Evolutionary conservation across 129 eudicot genomes (phyloP).

Genomic region (Apium graveolens): DNA sequence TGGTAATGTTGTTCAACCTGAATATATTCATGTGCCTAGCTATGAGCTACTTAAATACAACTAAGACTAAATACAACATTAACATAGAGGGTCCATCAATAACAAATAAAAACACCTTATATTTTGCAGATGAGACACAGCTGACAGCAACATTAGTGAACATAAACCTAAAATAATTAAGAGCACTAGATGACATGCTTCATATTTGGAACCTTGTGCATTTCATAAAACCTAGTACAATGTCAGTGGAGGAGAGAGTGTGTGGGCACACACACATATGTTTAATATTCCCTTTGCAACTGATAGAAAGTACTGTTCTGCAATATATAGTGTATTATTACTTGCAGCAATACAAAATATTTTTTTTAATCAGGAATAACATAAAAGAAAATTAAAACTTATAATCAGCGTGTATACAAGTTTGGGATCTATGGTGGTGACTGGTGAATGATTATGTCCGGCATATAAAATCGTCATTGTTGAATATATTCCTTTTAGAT

Average conservation of each 20-base stretch:
- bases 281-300: background rate
- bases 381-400: background rate
- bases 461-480: background rate
- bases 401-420: background rate
- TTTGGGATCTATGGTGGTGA: background rate
- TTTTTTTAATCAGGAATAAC: background rate
- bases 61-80: too few species aligned
- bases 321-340: background rate
- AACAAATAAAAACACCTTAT: too few species aligned
- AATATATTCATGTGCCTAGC: background rate
- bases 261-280: too few species aligned
- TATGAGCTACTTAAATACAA: background rate
- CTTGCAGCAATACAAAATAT: background rate
- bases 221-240: background rate
- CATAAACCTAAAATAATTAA: too few species aligned
- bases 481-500: background rate
- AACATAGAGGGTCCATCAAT: too few species aligned
- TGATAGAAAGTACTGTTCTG: background rate
- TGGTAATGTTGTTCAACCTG: background rate
- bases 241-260: background rate
- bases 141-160: too few species aligned
- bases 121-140: too few species aligned
- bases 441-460: background rate
- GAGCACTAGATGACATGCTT: background rate
- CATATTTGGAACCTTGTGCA: background rate